Base-by-base conservation (phyloP, 352 stramenopile species). In the Globisporangium echinulatum region DNA sequence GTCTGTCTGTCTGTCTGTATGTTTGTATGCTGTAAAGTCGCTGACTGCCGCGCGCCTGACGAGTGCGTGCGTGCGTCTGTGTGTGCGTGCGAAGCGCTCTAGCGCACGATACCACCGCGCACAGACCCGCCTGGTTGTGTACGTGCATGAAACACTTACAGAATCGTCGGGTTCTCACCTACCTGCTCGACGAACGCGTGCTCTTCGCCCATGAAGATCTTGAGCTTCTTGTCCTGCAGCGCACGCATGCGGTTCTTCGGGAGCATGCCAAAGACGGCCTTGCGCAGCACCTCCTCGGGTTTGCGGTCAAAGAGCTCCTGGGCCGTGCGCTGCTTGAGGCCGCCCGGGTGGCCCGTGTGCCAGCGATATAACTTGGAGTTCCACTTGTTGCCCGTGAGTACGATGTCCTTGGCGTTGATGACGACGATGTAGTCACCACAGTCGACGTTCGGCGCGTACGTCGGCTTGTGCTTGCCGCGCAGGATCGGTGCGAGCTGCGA, bases 381-480 rank as follows among this genome's bases (percentile, higher is more conserved):
- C 90, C 92, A 98, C 81, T 98, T 98, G 72, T 98, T 96, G 59
- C 95, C 95, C 61, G 94, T 97, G 68, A 98, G 92, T 61, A 97
- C 84, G 54, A 98, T 89, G 74, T 98, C 72, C 68, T 97, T 89
- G 51, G 96, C 96, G 80, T 98, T 98, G 58, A 98, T 87, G 49
- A 98, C 92, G 37, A 99, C 96, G 9, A 99, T 92, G 68, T 95
- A 96, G 83, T 99, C 97, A 52, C 97, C 97, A 76, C 94, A 98
- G 79, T 99, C 96, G n/a, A 93, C 80, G 72, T 99, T 97, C 10
- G 97, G 97, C 52, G 87, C 83, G 78, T 97, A 99, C 55, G 94
- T 99, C 7, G 97, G 97, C 74, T 99, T 99, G 84, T 99, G 96
- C 75, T 99, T 99, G 54, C 97, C 97, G 56, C 87, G 92, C 19